Evolutionary conservation across 1,284 basidiomycete genomes (phyloP), one percentile per base, ranked within the genome.

Genomic region (Entoloma clypeatum): DNA sequence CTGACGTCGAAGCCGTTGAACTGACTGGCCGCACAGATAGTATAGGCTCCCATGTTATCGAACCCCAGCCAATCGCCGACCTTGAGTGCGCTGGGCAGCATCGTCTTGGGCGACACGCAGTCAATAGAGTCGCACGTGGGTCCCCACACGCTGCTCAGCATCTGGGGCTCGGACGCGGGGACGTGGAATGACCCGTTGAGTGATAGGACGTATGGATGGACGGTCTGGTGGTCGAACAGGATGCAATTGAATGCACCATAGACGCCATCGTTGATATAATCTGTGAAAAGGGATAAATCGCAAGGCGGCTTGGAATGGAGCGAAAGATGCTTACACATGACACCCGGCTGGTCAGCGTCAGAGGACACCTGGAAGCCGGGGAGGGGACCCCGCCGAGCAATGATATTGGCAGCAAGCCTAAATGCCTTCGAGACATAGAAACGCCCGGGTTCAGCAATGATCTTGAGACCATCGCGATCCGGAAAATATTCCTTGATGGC

Each of bases 171-270:
- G 39, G 68, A 64, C 18, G 67, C 59, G 11, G 74, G 60, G 41
- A 80, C 50, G 50, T 77, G 73, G 59, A 78, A 76, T 3, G 75
- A 77, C 16, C 69, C 70, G 27, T 68, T 64, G 62, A 79, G 59
- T 7, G 74, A 74, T 37, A 94, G 72, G 19, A 92, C 87, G 62
- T 89, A 83, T 28, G 92, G 92, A 56, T 86, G 77, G 13, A 90
- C 85, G 46, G 81, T 77, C 60, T 92, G 89, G 67, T 94, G 92
- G 67, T 95, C 92, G 64, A 94, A 95, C 60, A 95, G 72, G 65
- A 92, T 89, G 65, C 91, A 93, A 77, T 99, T 98, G 79, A 99
- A 98, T 14, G 95, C 89, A 40, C 95, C 94, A 65, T 99, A 99
- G 28, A 97, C 91, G 32, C 93, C 94, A 63, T 96, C 94, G 68